Evolutionary conservation across 352 stramenopile genomes (phyloP), one percentile per base, ranked within the genome.

Genomic region (Plasmopara muralis): DNA sequence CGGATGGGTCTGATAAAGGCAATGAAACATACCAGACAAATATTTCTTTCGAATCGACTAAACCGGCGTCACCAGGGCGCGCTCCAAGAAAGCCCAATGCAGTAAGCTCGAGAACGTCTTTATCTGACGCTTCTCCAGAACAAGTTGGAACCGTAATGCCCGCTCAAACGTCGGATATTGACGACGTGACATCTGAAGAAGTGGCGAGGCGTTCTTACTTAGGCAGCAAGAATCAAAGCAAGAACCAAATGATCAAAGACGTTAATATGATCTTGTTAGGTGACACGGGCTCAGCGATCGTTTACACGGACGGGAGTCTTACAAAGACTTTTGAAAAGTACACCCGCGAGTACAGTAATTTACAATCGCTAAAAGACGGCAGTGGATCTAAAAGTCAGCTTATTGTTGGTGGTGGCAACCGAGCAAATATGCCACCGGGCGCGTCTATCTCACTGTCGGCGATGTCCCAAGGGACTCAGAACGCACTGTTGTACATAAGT

Each of bases 361-460:
- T 68, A 35, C 15, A 60, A 15, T 14, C 43, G 9, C 37, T 57
- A 29, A 43, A 64, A 42, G 49, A 71, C 47, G 59, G 15, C 42
- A 70, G 43, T 39, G 57, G 42, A 14, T 62, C 47, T 20, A 63
- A 58, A 33, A 66, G 55, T 43, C 65, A 61, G 6, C 50, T 81
- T 15, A 57, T 82, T 39, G 71, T 79, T 43, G 76, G 73, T 20
- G 72, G 74, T 35, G 64, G 57, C 30, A 83, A 87, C 40, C 73
- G 73, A 18, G 64, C 65, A 0, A 74, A 72, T 15, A 28, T 79
- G 9, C 62, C 71, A 14, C 77, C 77, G 29, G 77, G 77, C 45
- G 77, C 77, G 14, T 72, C 77, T 9, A 83, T 87, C 38, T 65
- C 64, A 28, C 59, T 87, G 5, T 85, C 73, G 9, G 42, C 66